These are phyloP conservation scores for Tolypocladium ophioglossoides DNA, from an alignment of 2,329 filamentous ascomycete genomes.

Conservation along the genomic window DNA sequence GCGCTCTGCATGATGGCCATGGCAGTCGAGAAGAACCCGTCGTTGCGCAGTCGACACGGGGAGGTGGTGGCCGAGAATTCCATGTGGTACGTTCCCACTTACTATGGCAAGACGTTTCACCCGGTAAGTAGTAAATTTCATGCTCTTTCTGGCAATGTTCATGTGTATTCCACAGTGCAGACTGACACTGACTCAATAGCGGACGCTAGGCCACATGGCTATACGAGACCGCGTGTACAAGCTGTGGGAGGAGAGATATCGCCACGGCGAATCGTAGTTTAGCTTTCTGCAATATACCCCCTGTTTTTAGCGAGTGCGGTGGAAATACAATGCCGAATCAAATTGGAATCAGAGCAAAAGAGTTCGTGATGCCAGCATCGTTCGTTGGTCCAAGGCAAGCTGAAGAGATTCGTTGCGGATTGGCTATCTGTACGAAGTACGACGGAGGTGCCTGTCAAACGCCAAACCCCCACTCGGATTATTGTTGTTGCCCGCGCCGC, in stretches of 20 bases:
- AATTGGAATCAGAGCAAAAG: too few species aligned
- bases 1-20: slow-evolving; percentile 34
- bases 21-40: slow-evolving; percentile 23
- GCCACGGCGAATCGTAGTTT: not conserved
- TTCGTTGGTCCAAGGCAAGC: too few species aligned
- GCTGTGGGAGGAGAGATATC: slow-evolving; percentile 8
- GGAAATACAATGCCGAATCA: too few species aligned
- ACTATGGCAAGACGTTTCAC: slow-evolving; percentile 35
- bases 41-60: slow-evolving; percentile 17
- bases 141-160: not conserved
- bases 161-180: not conserved
- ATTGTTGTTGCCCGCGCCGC: slow-evolving; percentile 1
- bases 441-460: too few species aligned
- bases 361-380: too few species aligned
- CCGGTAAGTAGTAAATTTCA: slow-evolving; percentile 18
- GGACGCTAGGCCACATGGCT: slow-evolving; percentile 25
- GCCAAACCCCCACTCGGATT: slow-evolving; percentile 5
- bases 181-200: slow-evolving; percentile 7
- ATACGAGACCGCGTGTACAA: slow-evolving; percentile 18
- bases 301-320: not conserved
- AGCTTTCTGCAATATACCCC: not conserved
- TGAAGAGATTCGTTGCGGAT: not conserved
- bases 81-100: slow-evolving; percentile 37
- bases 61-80: slow-evolving; percentile 18
- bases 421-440: not conserved